Base-by-base conservation (phyloP, 441 rosid genomes). In the Geranium incanum region DNA sequence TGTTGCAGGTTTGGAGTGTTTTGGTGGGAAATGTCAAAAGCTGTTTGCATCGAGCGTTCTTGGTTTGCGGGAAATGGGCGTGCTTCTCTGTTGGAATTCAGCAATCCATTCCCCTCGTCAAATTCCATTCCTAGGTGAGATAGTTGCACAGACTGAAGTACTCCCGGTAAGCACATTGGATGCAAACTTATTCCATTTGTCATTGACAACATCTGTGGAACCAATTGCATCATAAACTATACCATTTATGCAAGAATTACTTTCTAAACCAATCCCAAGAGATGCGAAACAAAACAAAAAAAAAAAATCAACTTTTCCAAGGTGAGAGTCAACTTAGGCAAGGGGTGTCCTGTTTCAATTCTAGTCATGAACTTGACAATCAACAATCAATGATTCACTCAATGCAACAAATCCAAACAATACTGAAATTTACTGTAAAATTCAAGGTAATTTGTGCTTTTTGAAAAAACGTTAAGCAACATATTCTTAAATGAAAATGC, bases 151-250 rank as follows among this genome's bases (percentile, higher is more conserved):
- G 87, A 82, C 62, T 80, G 87, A 39, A 73, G 52, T 16, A 74
- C 83, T 71, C 87, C 89, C 0, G 95, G 87, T 76, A 85, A 70
- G 83, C 84, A 80, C 85, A 84, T 72, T 12, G 89, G 91, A 68
- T 85, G 88, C 80, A 87, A 78, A 75, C 85, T 82, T 76, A 87
- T 69, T 66, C 92, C 95, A 36, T 89, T 89, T 81, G 91, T 85
- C 88, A 87, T 78, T 2, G 92, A 81, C 72, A 89, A 68, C 95
- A 89, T 89, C 92, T 89, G 92, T 59, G 75, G 67, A 72, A 66
- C 52, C 39, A 74, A 77, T 50, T 52, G 67, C 71, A 57, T 45
- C 37, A 1, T 28, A n/a, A 71, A 41, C 36, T 13, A 8, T 48
- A 60, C 37, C 15, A 15, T 7, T 43, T 43, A 43, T 6, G 12